phyloP scores from a whole-genome alignment of 1,284 basidiomycete species.

The Boletus smithii region DNA sequence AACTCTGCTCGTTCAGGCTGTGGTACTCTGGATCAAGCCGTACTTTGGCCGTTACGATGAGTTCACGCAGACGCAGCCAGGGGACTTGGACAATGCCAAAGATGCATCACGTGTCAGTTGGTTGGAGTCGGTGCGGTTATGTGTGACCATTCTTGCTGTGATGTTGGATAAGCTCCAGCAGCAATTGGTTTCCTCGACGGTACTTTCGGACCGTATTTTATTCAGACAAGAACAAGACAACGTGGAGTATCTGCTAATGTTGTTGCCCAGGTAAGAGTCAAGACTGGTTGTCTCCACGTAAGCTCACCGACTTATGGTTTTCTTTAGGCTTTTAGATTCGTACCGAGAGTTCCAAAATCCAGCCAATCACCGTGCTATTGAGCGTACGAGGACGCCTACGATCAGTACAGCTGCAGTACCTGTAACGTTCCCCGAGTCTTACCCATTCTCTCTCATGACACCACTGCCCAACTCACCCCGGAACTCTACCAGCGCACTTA shows the following conservation, averaged over 20 bases:
- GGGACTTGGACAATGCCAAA: slow-evolving; percentile 60
- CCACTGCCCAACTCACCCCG: slow-evolving; percentile 55
- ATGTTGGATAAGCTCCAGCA: slow-evolving; percentile 90
- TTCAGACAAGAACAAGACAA: slow-evolving; percentile 88
- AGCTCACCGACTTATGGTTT: slow-evolving; percentile 13
- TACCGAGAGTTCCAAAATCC: slow-evolving; percentile 80
- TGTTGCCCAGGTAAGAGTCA: slow-evolving; percentile 71
- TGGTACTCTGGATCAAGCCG: slow-evolving; percentile 92
- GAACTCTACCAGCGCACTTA: slow-evolving; percentile 41
- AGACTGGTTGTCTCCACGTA: not conserved
- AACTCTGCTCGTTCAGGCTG: slow-evolving; percentile 78
- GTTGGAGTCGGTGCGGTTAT: slow-evolving; percentile 87
- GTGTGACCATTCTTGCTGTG: slow-evolving; percentile 81
- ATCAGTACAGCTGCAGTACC: slow-evolving; percentile 66
- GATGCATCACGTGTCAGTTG: slow-evolving; percentile 82
- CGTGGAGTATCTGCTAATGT: slow-evolving; percentile 83
- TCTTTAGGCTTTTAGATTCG: slow-evolving; percentile 57
- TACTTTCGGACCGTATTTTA: slow-evolving; percentile 58
- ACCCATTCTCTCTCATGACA: slow-evolving; percentile 85
- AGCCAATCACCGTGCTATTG: slow-evolving; percentile 65
- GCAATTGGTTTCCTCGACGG: slow-evolving; percentile 66
- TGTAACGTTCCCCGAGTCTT: slow-evolving; percentile 88
- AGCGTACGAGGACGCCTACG: slow-evolving; percentile 60
- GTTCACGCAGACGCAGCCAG: slow-evolving; percentile 56
- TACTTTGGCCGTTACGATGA: slow-evolving; percentile 93